Evolutionary conservation across 163 green algal genomes (phyloP).

Genomic region (Scenedesmus sp.): DNA sequence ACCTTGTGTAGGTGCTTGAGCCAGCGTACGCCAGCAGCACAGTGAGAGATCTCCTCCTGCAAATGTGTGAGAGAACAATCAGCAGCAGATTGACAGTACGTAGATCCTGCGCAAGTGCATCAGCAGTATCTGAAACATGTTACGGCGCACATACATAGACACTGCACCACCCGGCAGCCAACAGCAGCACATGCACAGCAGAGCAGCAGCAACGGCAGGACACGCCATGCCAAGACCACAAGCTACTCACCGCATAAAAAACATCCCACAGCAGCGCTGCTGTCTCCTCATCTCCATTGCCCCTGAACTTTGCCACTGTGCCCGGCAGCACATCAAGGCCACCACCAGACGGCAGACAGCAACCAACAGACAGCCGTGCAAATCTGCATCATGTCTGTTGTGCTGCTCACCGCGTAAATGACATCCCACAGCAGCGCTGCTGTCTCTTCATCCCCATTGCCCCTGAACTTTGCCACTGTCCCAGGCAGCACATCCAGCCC

Average conservation of each 20-base stretch:
- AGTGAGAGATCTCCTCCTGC: constrained; percentile 94
- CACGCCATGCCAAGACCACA: no score
- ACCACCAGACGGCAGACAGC: neutral
- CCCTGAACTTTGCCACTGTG: constrained; percentile 86
- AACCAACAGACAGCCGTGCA: neutral
- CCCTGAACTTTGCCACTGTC: constrained; percentile 87
- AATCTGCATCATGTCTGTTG: neutral
- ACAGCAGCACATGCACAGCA: neutral
- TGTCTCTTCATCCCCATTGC: constrained; percentile 71
- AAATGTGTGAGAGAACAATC: constrained; percentile 42
- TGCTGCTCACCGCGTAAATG: constrained; percentile 69
- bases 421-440: constrained; percentile 79
- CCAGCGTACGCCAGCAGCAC: constrained; percentile 90
- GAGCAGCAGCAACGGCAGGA: neutral
- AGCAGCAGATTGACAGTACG: neutral
- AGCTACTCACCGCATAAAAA: constrained; percentile 67
- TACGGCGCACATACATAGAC: neutral
- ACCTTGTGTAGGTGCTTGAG: constrained; percentile 79
- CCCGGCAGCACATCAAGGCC: constrained; percentile 92
- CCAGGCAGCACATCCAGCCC: constrained; percentile 92
- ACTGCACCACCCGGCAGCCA: neutral
- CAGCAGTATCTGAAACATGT: neutral
- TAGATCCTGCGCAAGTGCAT: neutral
- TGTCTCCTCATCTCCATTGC: constrained; percentile 71
- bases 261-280: constrained; percentile 80